These are phyloP conservation scores for Heritiera littoralis DNA, from an alignment of 345 rosid genomes.

Conservation along the genomic window DNA sequence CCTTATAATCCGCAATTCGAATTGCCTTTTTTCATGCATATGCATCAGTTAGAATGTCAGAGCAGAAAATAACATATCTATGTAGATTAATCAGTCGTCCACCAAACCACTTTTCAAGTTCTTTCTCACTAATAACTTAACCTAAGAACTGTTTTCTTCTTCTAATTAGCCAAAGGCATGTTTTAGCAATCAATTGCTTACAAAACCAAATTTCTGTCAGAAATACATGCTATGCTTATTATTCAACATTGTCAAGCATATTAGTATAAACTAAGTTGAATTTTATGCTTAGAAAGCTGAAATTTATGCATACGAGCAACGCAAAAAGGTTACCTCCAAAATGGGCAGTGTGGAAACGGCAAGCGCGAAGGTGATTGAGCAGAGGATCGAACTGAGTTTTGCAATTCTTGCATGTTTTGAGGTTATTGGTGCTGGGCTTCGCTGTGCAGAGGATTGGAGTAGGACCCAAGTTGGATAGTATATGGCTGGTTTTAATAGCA, in stretches of 20 bases:
- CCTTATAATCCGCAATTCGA: not conserved
- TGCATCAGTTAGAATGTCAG: not conserved
- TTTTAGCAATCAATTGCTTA: too few relatives aligned
- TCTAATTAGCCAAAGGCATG: too few relatives aligned
- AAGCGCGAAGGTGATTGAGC: constrained; percentile 72
- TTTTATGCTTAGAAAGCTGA: too few relatives aligned
- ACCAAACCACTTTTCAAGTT: not conserved
- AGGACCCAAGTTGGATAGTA: not conserved
- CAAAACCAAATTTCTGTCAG: not conserved
- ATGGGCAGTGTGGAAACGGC: constrained; percentile 90
- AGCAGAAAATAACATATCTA: not conserved
- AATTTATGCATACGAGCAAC: not conserved
- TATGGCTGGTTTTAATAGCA: not conserved
- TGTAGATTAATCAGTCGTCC: not conserved
- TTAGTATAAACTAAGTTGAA: too few relatives aligned
- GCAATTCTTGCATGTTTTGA: constrained; percentile 88
- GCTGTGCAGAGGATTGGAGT: constrained; percentile 15
- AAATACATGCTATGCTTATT: not conserved
- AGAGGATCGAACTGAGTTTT: constrained; percentile 87
- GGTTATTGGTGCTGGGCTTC: constrained; percentile 12
- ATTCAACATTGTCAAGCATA: not conserved
- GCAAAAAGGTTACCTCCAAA: constrained; percentile 64
- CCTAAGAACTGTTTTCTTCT: too few relatives aligned
- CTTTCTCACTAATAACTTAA: not conserved
- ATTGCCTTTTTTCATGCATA: not conserved